Evolutionary conservation across 2,329 filamentous ascomycete genomes (phyloP).

Genomic region (Xylariaceae sp.): DNA sequence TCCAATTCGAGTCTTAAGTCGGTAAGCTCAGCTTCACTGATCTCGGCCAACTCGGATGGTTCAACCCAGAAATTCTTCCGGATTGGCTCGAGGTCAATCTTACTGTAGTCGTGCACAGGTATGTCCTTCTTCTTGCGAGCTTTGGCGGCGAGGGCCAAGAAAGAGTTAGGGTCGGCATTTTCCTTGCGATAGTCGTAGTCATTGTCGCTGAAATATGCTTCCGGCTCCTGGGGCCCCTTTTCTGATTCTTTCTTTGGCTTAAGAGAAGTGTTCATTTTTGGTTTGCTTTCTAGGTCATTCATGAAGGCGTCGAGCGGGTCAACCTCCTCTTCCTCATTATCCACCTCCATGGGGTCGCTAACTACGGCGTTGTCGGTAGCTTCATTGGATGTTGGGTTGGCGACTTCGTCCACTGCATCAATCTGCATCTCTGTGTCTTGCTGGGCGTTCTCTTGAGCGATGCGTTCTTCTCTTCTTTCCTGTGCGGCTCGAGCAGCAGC

Average conservation of each 20-base stretch:
- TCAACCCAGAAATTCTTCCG: conserved; percentile 95
- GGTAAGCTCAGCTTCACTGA: conserved; percentile 79
- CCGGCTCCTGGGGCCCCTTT: conserved; percentile 61
- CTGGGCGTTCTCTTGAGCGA: conserved; percentile 48
- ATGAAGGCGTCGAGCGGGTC: conserved; percentile 98
- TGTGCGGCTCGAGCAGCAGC: conserved; percentile 80
- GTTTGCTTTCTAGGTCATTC: conserved; percentile 57
- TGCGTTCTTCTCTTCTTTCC: conserved; percentile 71
- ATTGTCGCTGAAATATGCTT: conserved; percentile 85
- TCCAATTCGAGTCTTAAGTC: conserved; percentile 83
- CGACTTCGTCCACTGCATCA: conserved; percentile 29
- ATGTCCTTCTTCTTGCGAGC: conserved; percentile 88
- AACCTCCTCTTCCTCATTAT: conserved; percentile 64
- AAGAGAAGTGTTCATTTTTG: conserved; percentile 19
- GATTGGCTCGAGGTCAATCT: conserved; percentile 78
- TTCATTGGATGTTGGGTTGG: conserved; percentile 25
- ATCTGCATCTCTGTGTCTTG: conserved; percentile 41
- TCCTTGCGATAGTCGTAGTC: conserved; percentile 56
- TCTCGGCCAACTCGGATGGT: conserved; percentile 72
- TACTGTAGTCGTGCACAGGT: conserved; percentile 79
- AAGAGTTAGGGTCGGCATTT: conserved; percentile 42
- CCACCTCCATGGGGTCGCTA: conserved; percentile 52
- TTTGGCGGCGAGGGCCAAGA: conserved; percentile 53
- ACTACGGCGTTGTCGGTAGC: conserved; percentile 20
- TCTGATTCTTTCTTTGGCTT: conserved; percentile 38